Evolutionary conservation across 1,284 basidiomycete genomes (phyloP).

Genomic region (Nidula niveotomentosa): DNA sequence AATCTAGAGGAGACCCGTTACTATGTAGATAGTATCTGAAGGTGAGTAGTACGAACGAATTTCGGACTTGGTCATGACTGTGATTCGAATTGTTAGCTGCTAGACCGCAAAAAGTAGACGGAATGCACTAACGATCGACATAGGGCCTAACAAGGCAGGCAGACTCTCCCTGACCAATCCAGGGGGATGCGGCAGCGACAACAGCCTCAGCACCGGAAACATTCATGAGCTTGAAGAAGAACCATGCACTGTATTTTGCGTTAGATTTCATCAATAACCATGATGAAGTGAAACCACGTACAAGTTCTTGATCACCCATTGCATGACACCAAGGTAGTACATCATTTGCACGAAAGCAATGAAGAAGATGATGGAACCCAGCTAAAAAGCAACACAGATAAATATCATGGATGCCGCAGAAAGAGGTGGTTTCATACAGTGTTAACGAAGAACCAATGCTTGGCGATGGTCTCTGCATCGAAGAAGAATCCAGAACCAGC

Average conservation of each 20-base stretch:
- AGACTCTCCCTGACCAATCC: slow-evolving; percentile 86
- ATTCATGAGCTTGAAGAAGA: slow-evolving; percentile 89
- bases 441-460: slow-evolving; percentile 83
- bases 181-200: slow-evolving; percentile 89
- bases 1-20: slow-evolving; percentile 37
- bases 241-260: slow-evolving; percentile 65
- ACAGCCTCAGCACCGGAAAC: slow-evolving; percentile 91
- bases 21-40: not conserved
- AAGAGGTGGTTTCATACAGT: slow-evolving; percentile 41
- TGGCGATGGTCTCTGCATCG: slow-evolving; percentile 53
- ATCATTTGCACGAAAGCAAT: slow-evolving; percentile 86
- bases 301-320: slow-evolving; percentile 85
- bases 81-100: not conserved
- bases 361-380: slow-evolving; percentile 83
- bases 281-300: slow-evolving; percentile 29
- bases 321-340: slow-evolving; percentile 87
- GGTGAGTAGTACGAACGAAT: slow-evolving; percentile 44
- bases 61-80: slow-evolving; percentile 86
- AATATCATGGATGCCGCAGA: not conserved
- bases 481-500: slow-evolving; percentile 81
- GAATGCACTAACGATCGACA: slow-evolving; percentile 53
- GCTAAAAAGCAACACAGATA: slow-evolving; percentile 30
- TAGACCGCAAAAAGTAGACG: not conserved
- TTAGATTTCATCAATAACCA: not conserved
- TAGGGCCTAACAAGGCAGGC: slow-evolving; percentile 86